Conservation (phyloP, 345 rosid species). For the Eucalyptus regnans region DNA sequence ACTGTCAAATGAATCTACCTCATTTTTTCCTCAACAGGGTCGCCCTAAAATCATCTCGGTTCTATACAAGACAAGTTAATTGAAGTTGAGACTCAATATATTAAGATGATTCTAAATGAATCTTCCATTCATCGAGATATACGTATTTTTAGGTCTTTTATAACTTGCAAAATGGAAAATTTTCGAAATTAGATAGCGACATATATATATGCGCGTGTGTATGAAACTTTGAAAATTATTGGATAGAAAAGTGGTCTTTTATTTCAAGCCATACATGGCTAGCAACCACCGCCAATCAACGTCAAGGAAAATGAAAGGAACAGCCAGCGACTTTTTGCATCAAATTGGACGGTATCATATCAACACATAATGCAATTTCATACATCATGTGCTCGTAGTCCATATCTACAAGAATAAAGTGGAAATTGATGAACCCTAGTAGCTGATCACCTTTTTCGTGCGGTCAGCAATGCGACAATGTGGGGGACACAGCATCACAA, state of each 20-base stretch:
- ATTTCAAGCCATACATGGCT: neutral
- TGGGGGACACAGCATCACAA: neutral
- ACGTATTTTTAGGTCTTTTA: neutral
- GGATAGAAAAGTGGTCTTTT: neutral
- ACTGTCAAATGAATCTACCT: neutral
- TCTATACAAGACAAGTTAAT: neutral
- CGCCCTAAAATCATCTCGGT: neutral
- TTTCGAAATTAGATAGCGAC: neutral
- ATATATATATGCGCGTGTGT: neutral
- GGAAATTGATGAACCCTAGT: neutral
- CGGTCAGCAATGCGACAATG: neutral
- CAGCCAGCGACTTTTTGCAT: neutral
- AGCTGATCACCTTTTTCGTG: neutral
- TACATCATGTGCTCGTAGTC: neutral
- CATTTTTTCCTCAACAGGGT: neutral
- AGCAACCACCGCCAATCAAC: neutral
- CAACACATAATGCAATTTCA: neutral
- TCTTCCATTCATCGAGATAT: neutral
- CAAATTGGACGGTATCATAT: neutral
- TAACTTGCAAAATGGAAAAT: neutral
- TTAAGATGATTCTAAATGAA: neutral
- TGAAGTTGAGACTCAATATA: neutral
- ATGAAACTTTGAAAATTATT: neutral
- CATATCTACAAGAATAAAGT: neutral
- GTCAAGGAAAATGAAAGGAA: neutral